Evolutionary conservation across 192 early-diverging fungal genomes (phyloP).

Genomic region (Dimargaris verticillata): DNA sequence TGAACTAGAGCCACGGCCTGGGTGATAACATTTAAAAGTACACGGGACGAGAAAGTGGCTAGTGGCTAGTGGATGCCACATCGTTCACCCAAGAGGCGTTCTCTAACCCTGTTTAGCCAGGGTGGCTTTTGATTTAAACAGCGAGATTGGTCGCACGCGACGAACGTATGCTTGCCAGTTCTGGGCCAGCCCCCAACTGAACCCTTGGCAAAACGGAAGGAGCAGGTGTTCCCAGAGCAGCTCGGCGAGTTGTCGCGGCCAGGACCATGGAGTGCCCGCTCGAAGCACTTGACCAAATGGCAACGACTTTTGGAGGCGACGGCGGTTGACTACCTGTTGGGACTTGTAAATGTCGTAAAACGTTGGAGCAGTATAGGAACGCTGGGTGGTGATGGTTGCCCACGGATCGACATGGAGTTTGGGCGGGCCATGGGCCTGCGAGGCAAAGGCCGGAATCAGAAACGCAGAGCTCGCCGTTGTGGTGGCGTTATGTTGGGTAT

Average conservation of each 20-base stretch:
- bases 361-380: not conserved
- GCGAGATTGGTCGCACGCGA: not conserved
- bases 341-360: not conserved
- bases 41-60: too few species aligned
- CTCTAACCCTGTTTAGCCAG: too few species aligned
- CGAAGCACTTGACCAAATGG: not conserved
- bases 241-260: not conserved
- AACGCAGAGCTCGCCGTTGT: not conserved
- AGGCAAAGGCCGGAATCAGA: not conserved
- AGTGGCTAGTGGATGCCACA: too few species aligned
- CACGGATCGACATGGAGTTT: not conserved
- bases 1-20: too few species aligned
- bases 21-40: too few species aligned
- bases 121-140: too few species aligned
- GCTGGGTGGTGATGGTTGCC: not conserved
- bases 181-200: not conserved
- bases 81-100: too few species aligned
- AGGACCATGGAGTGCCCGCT: not conserved
- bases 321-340: not conserved
- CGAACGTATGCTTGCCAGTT: not conserved
- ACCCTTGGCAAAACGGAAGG: slow-evolving; percentile 1
- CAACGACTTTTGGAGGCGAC: not conserved
- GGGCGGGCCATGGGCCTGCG: not conserved
- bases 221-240: not conserved
- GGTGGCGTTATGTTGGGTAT: not conserved